Evolutionary conservation across 2,329 filamentous ascomycete genomes (phyloP).

Genomic region (Didymella exigua): DNA sequence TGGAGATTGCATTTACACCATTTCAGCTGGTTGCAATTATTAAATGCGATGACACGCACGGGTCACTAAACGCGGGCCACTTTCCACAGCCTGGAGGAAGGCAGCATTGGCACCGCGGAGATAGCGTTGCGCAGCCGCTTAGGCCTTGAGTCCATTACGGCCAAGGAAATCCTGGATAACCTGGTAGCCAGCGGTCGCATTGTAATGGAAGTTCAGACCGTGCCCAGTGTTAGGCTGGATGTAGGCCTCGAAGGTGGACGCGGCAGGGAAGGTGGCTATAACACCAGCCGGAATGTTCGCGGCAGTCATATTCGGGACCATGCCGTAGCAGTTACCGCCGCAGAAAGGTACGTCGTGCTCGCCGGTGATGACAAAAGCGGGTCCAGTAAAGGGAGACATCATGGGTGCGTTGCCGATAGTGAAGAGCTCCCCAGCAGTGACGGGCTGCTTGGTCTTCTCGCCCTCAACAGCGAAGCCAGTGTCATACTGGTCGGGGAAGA

Average conservation of each 20-base stretch:
- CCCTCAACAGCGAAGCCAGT: slow-evolving; percentile 56
- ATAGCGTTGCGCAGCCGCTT: background rate
- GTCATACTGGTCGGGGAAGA: slow-evolving; percentile 61
- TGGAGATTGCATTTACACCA: no score
- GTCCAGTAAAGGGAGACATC: slow-evolving; percentile 55
- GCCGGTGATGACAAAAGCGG: slow-evolving; percentile 65
- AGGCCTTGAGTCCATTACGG: slow-evolving; percentile 29
- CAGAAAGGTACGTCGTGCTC: slow-evolving; percentile 61
- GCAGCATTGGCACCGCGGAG: background rate
- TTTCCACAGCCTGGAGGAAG: no score
- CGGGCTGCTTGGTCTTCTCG: slow-evolving; percentile 59
- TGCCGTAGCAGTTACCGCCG: slow-evolving; percentile 61
- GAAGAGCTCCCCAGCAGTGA: slow-evolving; percentile 64
- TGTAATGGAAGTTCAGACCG: slow-evolving; percentile 57
- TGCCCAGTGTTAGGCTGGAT: slow-evolving; percentile 58
- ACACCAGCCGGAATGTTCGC: slow-evolving; percentile 55
- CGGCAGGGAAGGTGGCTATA: slow-evolving; percentile 51
- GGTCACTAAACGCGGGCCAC: no score
- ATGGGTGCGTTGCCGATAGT: slow-evolving; percentile 55
- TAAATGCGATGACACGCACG: no score
- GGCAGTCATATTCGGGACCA: slow-evolving; percentile 48
- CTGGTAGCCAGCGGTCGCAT: slow-evolving; percentile 49
- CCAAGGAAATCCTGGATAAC: slow-evolving; percentile 47
- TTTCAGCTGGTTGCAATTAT: no score
- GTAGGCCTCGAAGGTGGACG: slow-evolving; percentile 58